A percentile compares a stretch with the other conserved stretches of the same genome.
phyloP scores from a whole-genome alignment of 108 stramenopile genomes.

The Nitzschia inconspicua region DNA sequence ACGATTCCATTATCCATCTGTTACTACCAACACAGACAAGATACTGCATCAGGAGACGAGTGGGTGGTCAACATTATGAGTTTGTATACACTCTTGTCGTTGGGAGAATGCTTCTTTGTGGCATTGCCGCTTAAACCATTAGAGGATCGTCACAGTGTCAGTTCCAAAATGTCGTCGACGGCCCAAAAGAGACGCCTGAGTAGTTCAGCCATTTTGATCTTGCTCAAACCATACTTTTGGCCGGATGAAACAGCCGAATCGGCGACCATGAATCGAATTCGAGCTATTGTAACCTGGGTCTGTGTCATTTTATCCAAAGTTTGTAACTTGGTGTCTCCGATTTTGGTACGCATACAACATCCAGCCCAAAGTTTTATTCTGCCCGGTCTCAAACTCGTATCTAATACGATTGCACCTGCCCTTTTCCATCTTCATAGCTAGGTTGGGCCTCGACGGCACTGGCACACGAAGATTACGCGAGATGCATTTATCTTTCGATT shows the following conservation, averaged over 20 bases:
- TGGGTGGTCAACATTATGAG: conserved; percentile 29
- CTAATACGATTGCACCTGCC: background rate
- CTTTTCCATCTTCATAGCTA: conserved; percentile 16
- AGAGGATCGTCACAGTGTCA: background rate
- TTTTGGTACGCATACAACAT: conserved; percentile 34
- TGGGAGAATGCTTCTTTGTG: conserved; percentile 48
- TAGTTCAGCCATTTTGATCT: conserved; percentile 47
- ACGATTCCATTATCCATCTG: conserved; percentile 3
- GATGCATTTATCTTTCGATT: conserved; percentile 47
- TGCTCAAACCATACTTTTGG: conserved; percentile 96
- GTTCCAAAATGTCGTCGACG: background rate
- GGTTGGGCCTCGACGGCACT: conserved; percentile 86
- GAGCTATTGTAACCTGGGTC: conserved; percentile 89
- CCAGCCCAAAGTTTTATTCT: background rate
- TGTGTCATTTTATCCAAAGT: conserved; percentile 84
- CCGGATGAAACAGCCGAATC: conserved; percentile 76
- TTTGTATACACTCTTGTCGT: conserved; percentile 34
- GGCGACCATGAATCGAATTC: conserved; percentile 78
- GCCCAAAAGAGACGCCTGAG: conserved; percentile 32
- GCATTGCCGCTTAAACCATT: conserved; percentile 19
- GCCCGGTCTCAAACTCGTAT: background rate
- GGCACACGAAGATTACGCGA: conserved; percentile 61
- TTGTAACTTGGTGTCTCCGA: conserved; percentile 75
- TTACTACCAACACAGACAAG: conserved; percentile 5
- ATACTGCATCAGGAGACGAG: conserved; percentile 13